Conservation (phyloP, 2,329 filamentous ascomycete genomes). For the Aureobasidium melanogenum region DNA sequence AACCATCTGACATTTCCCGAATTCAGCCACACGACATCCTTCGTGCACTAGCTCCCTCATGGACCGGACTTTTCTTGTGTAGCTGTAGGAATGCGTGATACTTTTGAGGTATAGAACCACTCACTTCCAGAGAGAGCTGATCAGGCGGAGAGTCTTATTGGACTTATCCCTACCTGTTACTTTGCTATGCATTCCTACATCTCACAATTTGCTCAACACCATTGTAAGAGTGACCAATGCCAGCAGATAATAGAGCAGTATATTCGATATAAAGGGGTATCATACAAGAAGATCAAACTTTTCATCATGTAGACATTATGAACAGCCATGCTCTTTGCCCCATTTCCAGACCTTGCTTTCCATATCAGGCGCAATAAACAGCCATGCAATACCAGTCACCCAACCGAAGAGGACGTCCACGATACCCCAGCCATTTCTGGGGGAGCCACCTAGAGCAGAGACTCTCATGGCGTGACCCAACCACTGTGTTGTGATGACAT, state of each 20-base stretch:
- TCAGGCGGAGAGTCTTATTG: neutral
- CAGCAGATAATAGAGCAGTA: neutral
- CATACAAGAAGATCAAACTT: neutral
- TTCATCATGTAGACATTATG: neutral
- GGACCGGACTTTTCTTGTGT: neutral
- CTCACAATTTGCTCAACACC: neutral
- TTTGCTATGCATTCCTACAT: neutral
- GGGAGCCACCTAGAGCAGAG: constrained; percentile 41
- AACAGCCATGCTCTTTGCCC: constrained; percentile 46
- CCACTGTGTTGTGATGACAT: constrained; percentile 66
- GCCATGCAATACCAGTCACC: constrained; percentile 44
- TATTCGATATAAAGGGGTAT: neutral
- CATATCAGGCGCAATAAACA: constrained; percentile 50
- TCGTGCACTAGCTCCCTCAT: neutral
- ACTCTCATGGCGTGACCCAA: constrained; percentile 65
- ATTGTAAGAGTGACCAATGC: neutral
- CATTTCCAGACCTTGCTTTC: constrained; percentile 48
- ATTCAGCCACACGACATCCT: too few relatives aligned
- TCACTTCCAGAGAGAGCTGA: neutral
- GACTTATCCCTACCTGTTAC: neutral
- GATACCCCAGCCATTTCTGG: constrained; percentile 41
- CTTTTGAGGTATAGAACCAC: neutral
- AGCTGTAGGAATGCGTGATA: neutral
- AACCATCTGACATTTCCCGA: too few relatives aligned
- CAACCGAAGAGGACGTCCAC: constrained; percentile 48